Base-by-base conservation (phyloP, 2,329 filamentous ascomycete genomes). In the Coleophoma crateriformis region DNA sequence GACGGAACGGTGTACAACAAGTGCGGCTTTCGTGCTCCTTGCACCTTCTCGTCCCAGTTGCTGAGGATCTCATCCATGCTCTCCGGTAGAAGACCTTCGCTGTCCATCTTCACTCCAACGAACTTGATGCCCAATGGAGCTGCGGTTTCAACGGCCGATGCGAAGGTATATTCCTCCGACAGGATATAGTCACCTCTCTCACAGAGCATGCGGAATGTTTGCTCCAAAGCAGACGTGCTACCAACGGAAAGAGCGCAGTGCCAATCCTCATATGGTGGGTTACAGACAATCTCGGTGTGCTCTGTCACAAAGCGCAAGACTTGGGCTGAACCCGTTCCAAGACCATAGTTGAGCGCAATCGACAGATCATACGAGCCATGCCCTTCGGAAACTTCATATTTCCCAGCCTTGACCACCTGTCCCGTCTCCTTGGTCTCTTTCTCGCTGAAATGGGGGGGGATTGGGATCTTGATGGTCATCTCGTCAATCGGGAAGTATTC, bases 191-290 rank as follows among this genome's bases (percentile, higher is more conserved):
- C 90, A 1, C 82, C 80, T 4, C 85, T 78, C 48, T 80, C 74
- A 57, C 83, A 84, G 53, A 96, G 81, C 78, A 96, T 85, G 49
- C 91, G 81, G 40, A 95, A 71, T 2, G 85, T 77, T 68, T 90
- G 85, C 62, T 96, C 91, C 56, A 94, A 78, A 0, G 87, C 85
- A 19, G 82, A 88, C 1, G 91, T 96, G 68, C 84, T 91, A 49
- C 90, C 91, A 38, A 90, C 79, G 2, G 84, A 90, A 74, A 95
- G 75, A 47, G 84, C 85, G 59, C 87, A 87, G 55, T 79, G 76
- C 91, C 91, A 96, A 71, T 96, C 90, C n/a, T 83, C 77, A 64
- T 96, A 96, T 0, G 87, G 88, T 13, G 90, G 90, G 52, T 81
- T 75, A 67, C 88, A 88, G n/a, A 95, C 82, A 49, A 96, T 81